Percentiles rank a stretch among this genome's conserved stretches.
phyloP scores from a whole-genome alignment of 108 stramenopile genomes.

The Skeletonema costatum region DNA sequence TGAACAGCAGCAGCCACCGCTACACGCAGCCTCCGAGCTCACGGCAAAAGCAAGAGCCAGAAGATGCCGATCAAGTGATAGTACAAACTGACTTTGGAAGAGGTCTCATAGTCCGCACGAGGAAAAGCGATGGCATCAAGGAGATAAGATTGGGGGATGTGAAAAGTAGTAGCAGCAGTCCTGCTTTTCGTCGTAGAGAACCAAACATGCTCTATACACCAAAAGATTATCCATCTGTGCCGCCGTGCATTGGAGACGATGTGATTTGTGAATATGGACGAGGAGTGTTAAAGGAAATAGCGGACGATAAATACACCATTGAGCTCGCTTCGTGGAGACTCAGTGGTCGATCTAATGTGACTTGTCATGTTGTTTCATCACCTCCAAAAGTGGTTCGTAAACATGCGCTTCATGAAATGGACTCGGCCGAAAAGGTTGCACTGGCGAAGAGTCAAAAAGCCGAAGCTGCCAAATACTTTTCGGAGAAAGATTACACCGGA shows the following conservation, averaged over 20 bases:
- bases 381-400: slow-evolving; percentile 59
- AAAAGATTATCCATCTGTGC: slow-evolving; percentile 58
- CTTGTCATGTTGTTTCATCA: slow-evolving; percentile 58
- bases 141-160: slow-evolving; percentile 68
- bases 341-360: slow-evolving; percentile 60
- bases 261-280: slow-evolving; percentile 68
- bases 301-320: slow-evolving; percentile 40
- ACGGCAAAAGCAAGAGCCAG: slow-evolving; percentile 20
- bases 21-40: not conserved
- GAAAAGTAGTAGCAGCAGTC: not conserved
- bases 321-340: slow-evolving; percentile 72
- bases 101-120: slow-evolving; percentile 67
- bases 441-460: slow-evolving; percentile 57
- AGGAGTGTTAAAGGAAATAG: slow-evolving; percentile 49
- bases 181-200: not conserved
- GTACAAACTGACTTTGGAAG: slow-evolving; percentile 79
- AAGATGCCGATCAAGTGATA: slow-evolving; percentile 63
- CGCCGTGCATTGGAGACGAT: slow-evolving; percentile 62
- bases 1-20: not conserved
- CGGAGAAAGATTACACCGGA: slow-evolving; percentile 46
- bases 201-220: slow-evolving; percentile 61
- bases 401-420: slow-evolving; percentile 67
- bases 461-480: slow-evolving; percentile 52
- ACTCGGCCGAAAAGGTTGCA: slow-evolving; percentile 61
- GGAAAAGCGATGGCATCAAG: slow-evolving; percentile 30